Evolutionary conservation across 805 yeast species (phyloP), one percentile per base, ranked within the genome.

Genomic region (Monosporozyma servazzii): DNA sequence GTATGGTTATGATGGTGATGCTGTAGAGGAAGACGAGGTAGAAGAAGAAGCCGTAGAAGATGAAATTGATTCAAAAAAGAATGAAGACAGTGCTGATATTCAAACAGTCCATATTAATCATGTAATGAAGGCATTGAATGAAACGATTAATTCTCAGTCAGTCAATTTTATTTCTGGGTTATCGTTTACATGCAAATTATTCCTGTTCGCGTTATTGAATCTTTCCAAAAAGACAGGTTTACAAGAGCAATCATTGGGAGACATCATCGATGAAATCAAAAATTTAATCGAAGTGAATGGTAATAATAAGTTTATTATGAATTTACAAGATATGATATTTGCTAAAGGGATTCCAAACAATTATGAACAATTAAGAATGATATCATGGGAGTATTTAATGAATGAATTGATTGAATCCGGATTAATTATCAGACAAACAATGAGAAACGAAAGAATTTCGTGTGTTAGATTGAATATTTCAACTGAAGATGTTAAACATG

Each of bases 371-470:
- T 72, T 85, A 27, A 72, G 74, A 25, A 82, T 86, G 4, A 77
- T 86, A 57, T 76, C 77, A 1, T 67, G 70, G 70, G 68, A 65
- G 37, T 78, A 72, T 49, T 74, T 87, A 1, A 60, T 89, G 7
- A 73, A 75, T 46, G 95, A 88, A 59, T 70, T 91, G 51, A 79
- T 80, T 13, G 96, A 89, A 51, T 80, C 82, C 44, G 98, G 97
- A 0, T 70, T 91, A 5, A 55, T 93, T 2, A 71, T 80, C 3
- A 84, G 80, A 59, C 95, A 87, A 61, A 78, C 78, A 46, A 71
- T 78, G 52, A 77, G 76, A 47, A 82, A 88, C 27, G 95, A 87
- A 59, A 74, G 96, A 48, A 70, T 78, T 51, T 75, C 82, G 23
- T 67, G 81, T 51, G 69, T 91, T 0, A 77, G 85, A 49, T 70